Conservation (phyloP, 2,329 filamentous ascomycete genomes). For the Fusarium tanahbumbuense region DNA sequence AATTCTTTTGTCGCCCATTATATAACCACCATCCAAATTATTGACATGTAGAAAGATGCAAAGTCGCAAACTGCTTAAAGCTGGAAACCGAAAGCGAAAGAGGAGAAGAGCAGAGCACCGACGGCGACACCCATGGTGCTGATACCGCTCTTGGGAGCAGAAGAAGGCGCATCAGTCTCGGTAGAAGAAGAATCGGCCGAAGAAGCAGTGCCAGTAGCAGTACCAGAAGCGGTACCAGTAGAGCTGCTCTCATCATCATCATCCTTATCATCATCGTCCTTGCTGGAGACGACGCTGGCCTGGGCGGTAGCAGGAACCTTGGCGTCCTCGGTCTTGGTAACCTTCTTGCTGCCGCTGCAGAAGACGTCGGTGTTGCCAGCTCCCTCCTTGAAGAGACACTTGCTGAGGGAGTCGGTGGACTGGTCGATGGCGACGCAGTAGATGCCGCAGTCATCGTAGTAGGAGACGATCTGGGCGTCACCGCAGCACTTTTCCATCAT, state of each 20-base stretch:
- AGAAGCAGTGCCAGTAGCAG: constrained; percentile 13
- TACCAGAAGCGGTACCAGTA: constrained; percentile 9
- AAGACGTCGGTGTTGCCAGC: constrained; percentile 55
- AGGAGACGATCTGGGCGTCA: constrained; percentile 56
- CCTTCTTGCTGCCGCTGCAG: constrained; percentile 55
- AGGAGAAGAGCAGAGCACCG: constrained; percentile 53
- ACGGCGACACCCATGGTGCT: constrained; percentile 51
- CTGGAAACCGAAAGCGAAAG: constrained; percentile 45
- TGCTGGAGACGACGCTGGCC: constrained; percentile 49
- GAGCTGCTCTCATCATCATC: constrained; percentile 16
- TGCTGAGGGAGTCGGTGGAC: constrained; percentile 46
- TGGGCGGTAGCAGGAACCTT: constrained; percentile 46
- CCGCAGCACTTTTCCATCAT: constrained; percentile 60
- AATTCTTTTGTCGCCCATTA: constrained; percentile 4
- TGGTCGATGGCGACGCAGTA: constrained; percentile 58
- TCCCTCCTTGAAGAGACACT: constrained; percentile 56
- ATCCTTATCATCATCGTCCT: constrained; percentile 16
- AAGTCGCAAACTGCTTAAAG: constrained; percentile 29
- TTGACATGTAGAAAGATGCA: constrained; percentile 13
- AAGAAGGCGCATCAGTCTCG: constrained; percentile 33
- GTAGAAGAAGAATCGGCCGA: constrained; percentile 19
- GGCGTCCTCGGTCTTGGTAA: constrained; percentile 46
- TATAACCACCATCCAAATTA: constrained; percentile 20
- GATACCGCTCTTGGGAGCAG: constrained; percentile 42
- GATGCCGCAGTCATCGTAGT: constrained; percentile 61